Conservation (phyloP, 228 moss, liverwort and hornwort genomes). For the Sphagnum fallax region DNA sequence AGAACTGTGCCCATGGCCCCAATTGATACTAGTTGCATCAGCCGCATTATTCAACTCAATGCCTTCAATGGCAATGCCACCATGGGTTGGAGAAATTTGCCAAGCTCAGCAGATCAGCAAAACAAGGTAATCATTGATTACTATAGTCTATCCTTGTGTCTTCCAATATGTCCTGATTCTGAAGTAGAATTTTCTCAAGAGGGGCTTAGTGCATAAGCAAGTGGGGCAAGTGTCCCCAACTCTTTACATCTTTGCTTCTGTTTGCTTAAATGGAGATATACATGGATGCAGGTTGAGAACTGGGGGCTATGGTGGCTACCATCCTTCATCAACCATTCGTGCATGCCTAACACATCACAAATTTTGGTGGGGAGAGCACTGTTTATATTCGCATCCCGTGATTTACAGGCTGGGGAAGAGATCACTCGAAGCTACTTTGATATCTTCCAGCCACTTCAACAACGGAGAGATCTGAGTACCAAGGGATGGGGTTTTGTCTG, state of each 20-base stretch:
- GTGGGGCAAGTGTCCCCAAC: too few species aligned
- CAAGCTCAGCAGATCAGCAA: slow-evolving; percentile 48
- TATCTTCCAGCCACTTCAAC: slow-evolving; percentile 63
- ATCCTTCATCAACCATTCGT: slow-evolving; percentile 74
- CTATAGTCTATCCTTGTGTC: background rate
- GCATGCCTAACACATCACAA: slow-evolving; percentile 61
- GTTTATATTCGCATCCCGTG: slow-evolving; percentile 65
- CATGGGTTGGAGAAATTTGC: slow-evolving; percentile 52
- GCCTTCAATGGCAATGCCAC: slow-evolving; percentile 56
- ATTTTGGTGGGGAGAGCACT: slow-evolving; percentile 70
- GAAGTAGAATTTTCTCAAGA: too few species aligned
- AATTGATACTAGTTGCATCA: slow-evolving; percentile 41
- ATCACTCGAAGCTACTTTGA: slow-evolving; percentile 66
- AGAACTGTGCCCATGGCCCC: slow-evolving; percentile 15
- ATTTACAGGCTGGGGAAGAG: slow-evolving; percentile 65
- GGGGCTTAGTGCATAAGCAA: too few species aligned
- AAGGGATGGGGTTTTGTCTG: slow-evolving; percentile 53
- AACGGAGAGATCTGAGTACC: slow-evolving; percentile 45
- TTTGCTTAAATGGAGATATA: too few species aligned
- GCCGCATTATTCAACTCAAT: slow-evolving; percentile 48
- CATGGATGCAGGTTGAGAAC: slow-evolving; percentile 27
- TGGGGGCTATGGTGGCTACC: slow-evolving; percentile 74
- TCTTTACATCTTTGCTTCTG: too few species aligned
- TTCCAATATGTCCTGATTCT: background rate
- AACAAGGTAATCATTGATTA: slow-evolving; percentile 22